Evolutionary conservation across 768 basidiomycete genomes (phyloP).

Genomic region (Leccinum broughii): DNA sequence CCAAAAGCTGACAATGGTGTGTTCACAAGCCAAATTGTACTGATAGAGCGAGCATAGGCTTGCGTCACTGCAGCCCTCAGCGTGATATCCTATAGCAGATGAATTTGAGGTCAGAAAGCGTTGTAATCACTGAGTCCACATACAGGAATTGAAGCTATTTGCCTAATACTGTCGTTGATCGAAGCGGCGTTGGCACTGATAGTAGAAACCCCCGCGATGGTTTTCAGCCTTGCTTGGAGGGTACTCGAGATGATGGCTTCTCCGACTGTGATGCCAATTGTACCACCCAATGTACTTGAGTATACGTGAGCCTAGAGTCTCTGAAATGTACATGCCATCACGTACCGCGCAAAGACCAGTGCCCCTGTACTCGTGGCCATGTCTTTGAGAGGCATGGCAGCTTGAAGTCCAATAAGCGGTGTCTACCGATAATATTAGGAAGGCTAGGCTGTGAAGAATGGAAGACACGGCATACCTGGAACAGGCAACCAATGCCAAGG

Average conservation of each 20-base stretch:
- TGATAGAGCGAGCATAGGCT: slow-evolving; percentile 38
- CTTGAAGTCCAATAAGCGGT: slow-evolving; percentile 41
- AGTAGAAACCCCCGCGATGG: slow-evolving; percentile 19
- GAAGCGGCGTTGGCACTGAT: slow-evolving; percentile 45
- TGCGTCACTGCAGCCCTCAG: slow-evolving; percentile 35
- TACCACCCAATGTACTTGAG: slow-evolving; percentile 65
- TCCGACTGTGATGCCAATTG: slow-evolving; percentile 72
- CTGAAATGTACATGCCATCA: background rate
- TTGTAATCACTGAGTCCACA: slow-evolving; percentile 1
- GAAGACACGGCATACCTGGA: slow-evolving; percentile 25
- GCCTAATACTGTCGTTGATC: slow-evolving; percentile 48
- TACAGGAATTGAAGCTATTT: slow-evolving; percentile 38
- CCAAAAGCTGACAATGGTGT: slow-evolving; percentile 33
- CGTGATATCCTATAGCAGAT: slow-evolving; percentile 26
- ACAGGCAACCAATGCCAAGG: slow-evolving; percentile 36
- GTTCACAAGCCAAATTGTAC: slow-evolving; percentile 42
- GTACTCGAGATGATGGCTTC: slow-evolving; percentile 70
- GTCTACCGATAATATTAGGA: slow-evolving; percentile 10
- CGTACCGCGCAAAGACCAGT: slow-evolving; percentile 35
- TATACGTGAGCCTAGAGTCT: background rate
- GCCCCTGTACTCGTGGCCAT: slow-evolving; percentile 45
- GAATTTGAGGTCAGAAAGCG: slow-evolving; percentile 11
- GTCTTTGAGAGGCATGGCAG: slow-evolving; percentile 46
- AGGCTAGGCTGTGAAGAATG: background rate
- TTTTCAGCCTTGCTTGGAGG: slow-evolving; percentile 17